phyloP scores from a whole-genome alignment of 805 yeast genomes.

The Zygoascus flipseniorum region DNA sequence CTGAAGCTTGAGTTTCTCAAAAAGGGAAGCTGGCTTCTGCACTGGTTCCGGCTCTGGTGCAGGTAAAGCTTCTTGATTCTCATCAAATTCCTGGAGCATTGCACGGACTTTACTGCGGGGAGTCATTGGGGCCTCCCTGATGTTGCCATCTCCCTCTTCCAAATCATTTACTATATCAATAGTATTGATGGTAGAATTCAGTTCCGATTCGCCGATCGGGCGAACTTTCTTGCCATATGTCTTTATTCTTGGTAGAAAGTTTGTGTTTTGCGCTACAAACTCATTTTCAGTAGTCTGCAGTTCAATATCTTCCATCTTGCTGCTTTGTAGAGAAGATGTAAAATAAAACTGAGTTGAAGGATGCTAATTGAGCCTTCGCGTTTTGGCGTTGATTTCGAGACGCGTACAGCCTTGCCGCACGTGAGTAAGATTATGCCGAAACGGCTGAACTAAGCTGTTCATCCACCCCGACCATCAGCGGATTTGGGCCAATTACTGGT shows the following conservation, averaged over 20 bases:
- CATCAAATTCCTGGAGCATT: slow-evolving; percentile 1
- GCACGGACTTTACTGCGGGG: slow-evolving; percentile 1
- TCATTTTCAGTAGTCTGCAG: too few species aligned
- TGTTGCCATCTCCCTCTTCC: neutral
- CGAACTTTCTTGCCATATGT: neutral
- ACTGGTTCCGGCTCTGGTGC: neutral
- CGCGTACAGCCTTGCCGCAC: neutral
- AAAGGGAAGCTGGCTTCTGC: neutral
- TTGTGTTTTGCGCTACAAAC: too few species aligned
- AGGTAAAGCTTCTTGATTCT: slow-evolving; percentile 10
- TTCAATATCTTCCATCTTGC: too few species aligned
- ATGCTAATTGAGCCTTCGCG: neutral
- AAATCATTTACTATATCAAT: neutral
- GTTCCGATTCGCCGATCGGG: neutral
- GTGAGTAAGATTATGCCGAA: neutral
- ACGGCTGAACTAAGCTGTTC: too few species aligned
- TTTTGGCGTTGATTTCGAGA: neutral
- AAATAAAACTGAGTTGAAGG: neutral
- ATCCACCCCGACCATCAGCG: too few species aligned
- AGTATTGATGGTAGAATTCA: neutral
- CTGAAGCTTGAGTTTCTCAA: neutral
- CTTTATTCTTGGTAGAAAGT: neutral
- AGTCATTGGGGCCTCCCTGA: neutral
- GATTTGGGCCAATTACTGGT: too few species aligned
- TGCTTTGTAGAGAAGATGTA: neutral